These are phyloP conservation scores for Colletotrichum lentis DNA, from an alignment of 2,329 filamentous ascomycete genomes.

Conservation along the genomic window DNA sequence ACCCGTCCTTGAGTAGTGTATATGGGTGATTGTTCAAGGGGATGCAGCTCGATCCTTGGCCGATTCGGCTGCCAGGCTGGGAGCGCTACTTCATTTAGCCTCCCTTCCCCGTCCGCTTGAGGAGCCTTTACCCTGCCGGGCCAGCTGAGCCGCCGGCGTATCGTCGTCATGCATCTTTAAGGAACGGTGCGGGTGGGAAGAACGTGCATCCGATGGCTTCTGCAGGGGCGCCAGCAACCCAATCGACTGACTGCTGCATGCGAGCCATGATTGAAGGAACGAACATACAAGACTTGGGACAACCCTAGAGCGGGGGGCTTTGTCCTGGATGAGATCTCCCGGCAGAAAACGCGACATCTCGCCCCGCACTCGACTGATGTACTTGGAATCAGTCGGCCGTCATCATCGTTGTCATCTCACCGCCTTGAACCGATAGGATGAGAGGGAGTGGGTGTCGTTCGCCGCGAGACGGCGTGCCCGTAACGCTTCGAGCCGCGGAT, in stretches of 20 bases:
- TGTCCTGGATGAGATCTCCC: background rate
- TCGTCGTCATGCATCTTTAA: background rate
- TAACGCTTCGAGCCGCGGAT: background rate
- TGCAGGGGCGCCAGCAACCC: background rate
- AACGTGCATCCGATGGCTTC: background rate
- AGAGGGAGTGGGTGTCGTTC: background rate
- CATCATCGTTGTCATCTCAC: background rate
- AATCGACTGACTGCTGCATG: background rate
- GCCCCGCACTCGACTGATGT: no score
- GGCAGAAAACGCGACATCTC: background rate
- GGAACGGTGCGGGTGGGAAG: background rate
- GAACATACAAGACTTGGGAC: background rate
- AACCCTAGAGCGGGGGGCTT: no score
- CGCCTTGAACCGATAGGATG: background rate
- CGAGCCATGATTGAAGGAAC: background rate
- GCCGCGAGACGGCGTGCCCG: background rate
- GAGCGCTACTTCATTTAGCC: background rate
- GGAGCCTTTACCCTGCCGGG: no score
- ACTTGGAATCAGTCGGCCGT: no score
- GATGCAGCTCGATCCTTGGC: background rate
- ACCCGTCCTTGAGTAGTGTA: background rate
- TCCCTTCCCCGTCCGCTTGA: no score
- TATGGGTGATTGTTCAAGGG: conserved; percentile 2
- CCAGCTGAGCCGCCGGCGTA: background rate
- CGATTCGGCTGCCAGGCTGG: background rate